These are phyloP conservation scores for Aureobasidium sp. DNA, from an alignment of 2,329 filamentous ascomycete species.

Conservation along the genomic window DNA sequence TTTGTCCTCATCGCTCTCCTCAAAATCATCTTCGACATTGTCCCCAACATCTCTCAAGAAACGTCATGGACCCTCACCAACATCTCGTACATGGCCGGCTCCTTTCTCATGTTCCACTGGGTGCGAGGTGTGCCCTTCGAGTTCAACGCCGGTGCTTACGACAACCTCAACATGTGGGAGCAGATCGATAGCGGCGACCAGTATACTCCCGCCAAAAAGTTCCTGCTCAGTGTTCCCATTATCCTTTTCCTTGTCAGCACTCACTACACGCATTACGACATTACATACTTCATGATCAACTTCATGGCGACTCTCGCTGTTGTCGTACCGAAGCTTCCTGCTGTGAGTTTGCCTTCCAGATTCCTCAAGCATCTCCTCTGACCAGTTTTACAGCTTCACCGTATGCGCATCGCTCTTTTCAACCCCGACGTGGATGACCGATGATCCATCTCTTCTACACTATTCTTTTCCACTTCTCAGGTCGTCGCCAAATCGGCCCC, in stretches of 20 bases:
- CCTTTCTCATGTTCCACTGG: conserved; percentile 99
- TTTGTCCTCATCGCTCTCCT: conserved; percentile 82
- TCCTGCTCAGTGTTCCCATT: conserved; percentile 88
- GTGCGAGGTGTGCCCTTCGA: conserved; percentile 97
- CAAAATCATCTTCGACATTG: conserved; percentile 95
- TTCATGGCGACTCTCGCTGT: conserved; percentile 86
- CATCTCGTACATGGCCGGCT: conserved; percentile 97
- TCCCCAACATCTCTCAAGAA: conserved; percentile 93
- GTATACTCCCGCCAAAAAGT: conserved; percentile 98
- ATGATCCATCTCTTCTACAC: conserved; percentile 9
- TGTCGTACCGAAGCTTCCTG: conserved; percentile 92
- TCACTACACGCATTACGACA: conserved; percentile 96
- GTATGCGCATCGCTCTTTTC: conserved; percentile 30
- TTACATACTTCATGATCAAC: conserved; percentile 96
- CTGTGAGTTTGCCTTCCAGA: conserved; percentile 52
- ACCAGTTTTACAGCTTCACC: conserved; percentile 25
- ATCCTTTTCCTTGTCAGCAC: conserved; percentile 92
- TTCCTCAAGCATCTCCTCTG: conserved; percentile 5
- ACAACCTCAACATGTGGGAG: conserved; percentile 99
- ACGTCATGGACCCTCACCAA: conserved; percentile 98
- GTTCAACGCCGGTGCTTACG: conserved; percentile 96
- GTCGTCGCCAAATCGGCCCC: neutral
- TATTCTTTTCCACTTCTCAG: neutral
- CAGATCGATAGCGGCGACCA: conserved; percentile 99
- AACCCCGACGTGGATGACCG: conserved; percentile 24